These are phyloP conservation scores for Juglanconis oblonga DNA, from an alignment of 2,329 filamentous ascomycete genomes.

Conservation along the genomic window DNA sequence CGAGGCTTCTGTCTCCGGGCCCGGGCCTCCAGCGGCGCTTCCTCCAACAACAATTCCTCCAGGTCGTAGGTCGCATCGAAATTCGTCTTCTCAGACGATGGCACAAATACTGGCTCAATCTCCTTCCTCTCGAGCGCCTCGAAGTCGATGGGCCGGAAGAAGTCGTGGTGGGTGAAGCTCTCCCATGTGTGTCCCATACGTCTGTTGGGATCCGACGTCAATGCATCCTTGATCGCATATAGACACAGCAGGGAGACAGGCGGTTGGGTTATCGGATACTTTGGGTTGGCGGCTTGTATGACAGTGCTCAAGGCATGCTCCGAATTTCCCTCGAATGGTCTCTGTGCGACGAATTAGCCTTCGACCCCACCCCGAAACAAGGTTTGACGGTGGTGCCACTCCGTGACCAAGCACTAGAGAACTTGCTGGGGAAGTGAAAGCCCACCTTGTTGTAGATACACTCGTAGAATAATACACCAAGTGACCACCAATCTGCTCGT, in stretches of 20 bases:
- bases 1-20: slow-evolving; percentile 91
- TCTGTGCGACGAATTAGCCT: slow-evolving; percentile 48
- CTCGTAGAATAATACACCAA: slow-evolving; percentile 98
- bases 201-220: slow-evolving; percentile 76
- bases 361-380: background rate
- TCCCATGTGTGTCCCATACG: slow-evolving; percentile 86
- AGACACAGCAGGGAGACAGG: slow-evolving; percentile 85
- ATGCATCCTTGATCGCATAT: slow-evolving; percentile 79
- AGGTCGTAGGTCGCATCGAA: slow-evolving; percentile 98
- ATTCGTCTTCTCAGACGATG: slow-evolving; percentile 96
- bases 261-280: slow-evolving; percentile 88
- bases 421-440: slow-evolving; percentile 10
- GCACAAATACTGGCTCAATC: slow-evolving; percentile 86
- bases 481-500: slow-evolving; percentile 97
- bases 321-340: slow-evolving; percentile 88
- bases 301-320: slow-evolving; percentile 77
- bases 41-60: slow-evolving; percentile 88
- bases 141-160: slow-evolving; percentile 86
- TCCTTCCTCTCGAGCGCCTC: slow-evolving; percentile 79
- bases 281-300: slow-evolving; percentile 78
- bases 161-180: slow-evolving; percentile 82
- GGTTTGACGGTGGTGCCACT: background rate
- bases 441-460: slow-evolving; percentile 97
- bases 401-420: too few relatives aligned
- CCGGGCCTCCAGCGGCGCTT: slow-evolving; percentile 89